Conservation (phyloP, 345 rosid genomes). For the Cochlearia excelsa region DNA sequence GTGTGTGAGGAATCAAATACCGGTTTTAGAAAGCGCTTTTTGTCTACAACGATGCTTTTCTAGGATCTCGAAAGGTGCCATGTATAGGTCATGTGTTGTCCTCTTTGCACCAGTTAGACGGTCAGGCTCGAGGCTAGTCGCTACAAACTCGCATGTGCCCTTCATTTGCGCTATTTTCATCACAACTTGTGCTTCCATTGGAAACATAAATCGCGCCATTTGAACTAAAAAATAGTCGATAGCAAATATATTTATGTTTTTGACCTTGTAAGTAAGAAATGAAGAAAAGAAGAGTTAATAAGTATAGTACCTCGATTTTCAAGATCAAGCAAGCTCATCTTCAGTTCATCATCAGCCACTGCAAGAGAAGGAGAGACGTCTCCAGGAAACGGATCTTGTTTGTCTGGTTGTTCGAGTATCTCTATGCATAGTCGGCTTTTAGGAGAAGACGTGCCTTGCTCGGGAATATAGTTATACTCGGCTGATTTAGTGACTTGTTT, state of each 20-base stretch:
- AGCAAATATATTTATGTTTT: background rate
- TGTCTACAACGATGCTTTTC: slow-evolving; percentile 63
- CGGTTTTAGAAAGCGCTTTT: slow-evolving; percentile 72
- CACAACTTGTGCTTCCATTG: slow-evolving; percentile 71
- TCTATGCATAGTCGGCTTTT: slow-evolving; percentile 67
- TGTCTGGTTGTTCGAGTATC: slow-evolving; percentile 67
- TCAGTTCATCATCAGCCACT: slow-evolving; percentile 57
- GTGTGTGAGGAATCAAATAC: slow-evolving; percentile 44
- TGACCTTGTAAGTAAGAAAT: background rate
- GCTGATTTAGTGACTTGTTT: slow-evolving; percentile 60
- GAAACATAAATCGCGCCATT: slow-evolving; percentile 67
- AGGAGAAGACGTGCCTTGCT: slow-evolving; percentile 48
- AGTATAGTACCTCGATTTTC: slow-evolving; percentile 70
- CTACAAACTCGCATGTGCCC: slow-evolving; percentile 56
- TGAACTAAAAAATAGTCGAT: slow-evolving; percentile 52
- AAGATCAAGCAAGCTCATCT: slow-evolving; percentile 53
- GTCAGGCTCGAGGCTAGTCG: slow-evolving; percentile 35
- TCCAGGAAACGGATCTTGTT: slow-evolving; percentile 48
- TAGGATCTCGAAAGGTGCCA: slow-evolving; percentile 51
- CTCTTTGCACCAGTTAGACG: slow-evolving; percentile 37
- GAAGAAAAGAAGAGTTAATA: slow-evolving; percentile 10
- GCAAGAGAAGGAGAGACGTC: slow-evolving; percentile 62
- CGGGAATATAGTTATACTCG: slow-evolving; percentile 45
- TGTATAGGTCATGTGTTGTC: too few species aligned
- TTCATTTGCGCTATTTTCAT: slow-evolving; percentile 71